Base-by-base conservation (phyloP, 768 basidiomycete species). In the Xerocomellus intermedius region DNA sequence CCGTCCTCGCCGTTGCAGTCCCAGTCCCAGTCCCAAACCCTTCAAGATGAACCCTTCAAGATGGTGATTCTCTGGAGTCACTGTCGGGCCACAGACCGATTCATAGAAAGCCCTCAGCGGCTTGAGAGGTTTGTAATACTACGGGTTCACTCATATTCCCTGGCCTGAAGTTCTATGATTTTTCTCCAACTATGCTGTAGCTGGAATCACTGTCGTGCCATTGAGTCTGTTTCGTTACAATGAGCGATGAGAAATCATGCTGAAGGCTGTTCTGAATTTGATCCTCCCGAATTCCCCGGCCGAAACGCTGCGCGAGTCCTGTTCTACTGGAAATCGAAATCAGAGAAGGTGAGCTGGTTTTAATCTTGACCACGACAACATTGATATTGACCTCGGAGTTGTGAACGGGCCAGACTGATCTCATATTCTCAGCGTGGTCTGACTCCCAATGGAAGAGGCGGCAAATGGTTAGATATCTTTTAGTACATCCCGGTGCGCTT, bases 371-470 rank as follows among this genome's bases (percentile, higher is more conserved):
- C 28, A 19, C 30, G 45, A 48, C n/a, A 22, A 30, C n/a, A 28
- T 21, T 22, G 39, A 32, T 38, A 30, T 41, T 7, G 22, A 19
- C 42, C 48, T 48, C 26, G 12, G 19, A 7, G 7, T 42, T 19
- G 33, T 30, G n/a, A 36, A 28, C 16, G 21, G 16, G 17, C 22
- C 46, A 37, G 62, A 49, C 58, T 53, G 50, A 50, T 52, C 32
- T 46, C 37, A 16, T 26, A 43, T 48, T 26, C 30, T 33, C 42
- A 30, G 12, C 24, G 13, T 42, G 42, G 64, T 19, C 64, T 53
- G 59, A 64, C 22, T 60, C 53, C 6, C 36, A 52, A 57, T 49
- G 39, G 30, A 42, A 47, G 13, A 24, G 33, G 32, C 22, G 7
- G 28, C 9, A 28, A 26, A 16, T 28, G 4, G 16, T 12, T 21